phyloP scores from a whole-genome alignment of 31 red algal genomes.

The Odonthalia washingtoniensis region DNA sequence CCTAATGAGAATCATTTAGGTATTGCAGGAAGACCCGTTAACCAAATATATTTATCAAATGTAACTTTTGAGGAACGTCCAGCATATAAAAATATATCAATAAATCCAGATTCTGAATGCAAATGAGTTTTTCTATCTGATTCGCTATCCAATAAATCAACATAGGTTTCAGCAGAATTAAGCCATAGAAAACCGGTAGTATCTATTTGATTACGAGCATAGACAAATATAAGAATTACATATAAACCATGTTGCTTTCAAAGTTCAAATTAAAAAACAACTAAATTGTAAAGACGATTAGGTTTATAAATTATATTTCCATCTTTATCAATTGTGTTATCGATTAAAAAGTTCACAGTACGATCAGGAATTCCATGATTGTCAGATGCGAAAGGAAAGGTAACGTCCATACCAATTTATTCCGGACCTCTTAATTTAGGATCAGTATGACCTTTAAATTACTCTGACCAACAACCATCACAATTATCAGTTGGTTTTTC shows the following conservation, averaged over 20 bases:
- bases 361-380: slow-evolving; percentile 79
- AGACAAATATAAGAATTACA: slow-evolving; percentile 70
- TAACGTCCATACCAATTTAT: slow-evolving; percentile 61
- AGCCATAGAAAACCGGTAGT: slow-evolving; percentile 64
- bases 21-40: slow-evolving; percentile 75
- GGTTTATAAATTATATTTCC: slow-evolving; percentile 56
- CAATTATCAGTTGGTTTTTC: slow-evolving; percentile 5
- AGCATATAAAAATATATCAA: slow-evolving; percentile 75
- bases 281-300: slow-evolving; percentile 87
- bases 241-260: slow-evolving; percentile 74
- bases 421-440: slow-evolving; percentile 67
- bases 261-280: slow-evolving; percentile 92
- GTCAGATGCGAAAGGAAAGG: slow-evolving; percentile 59
- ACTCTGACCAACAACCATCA: slow-evolving; percentile 52
- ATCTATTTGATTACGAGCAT: slow-evolving; percentile 2
- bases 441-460: slow-evolving; percentile 48
- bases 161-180: slow-evolving; percentile 85
- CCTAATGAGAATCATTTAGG: slow-evolving; percentile 79
- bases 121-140: slow-evolving; percentile 62
- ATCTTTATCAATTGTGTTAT: slow-evolving; percentile 32
- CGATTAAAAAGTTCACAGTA: slow-evolving; percentile 35
- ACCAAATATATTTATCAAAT: slow-evolving; percentile 53
- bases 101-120: slow-evolving; percentile 67
- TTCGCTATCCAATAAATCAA: slow-evolving; percentile 45
- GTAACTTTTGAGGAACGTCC: slow-evolving; percentile 45